These are phyloP conservation scores for Yamadazyma songkhlaensis DNA, from an alignment of 1,139 yeast species.

Conservation along the genomic window DNA sequence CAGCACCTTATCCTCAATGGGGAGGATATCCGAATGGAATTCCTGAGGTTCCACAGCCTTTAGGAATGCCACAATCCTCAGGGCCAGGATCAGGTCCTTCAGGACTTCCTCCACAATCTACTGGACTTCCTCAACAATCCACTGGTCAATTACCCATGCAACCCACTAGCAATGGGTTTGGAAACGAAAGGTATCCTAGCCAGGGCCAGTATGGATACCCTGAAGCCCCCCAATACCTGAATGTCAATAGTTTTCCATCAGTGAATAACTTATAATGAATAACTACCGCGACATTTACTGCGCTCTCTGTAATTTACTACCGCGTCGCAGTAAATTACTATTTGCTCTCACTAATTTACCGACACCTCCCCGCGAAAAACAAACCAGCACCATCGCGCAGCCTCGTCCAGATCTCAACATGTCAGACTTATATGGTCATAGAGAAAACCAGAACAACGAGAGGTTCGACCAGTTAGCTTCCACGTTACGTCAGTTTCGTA, in stretches of 20 bases:
- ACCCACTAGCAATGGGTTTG: constrained; percentile 17
- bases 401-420: no score
- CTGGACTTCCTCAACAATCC: no score
- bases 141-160: constrained; percentile 8
- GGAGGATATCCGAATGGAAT: no score
- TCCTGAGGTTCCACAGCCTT: no score
- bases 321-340: no score
- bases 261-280: constrained; percentile 12
- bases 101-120: no score
- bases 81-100: no score
- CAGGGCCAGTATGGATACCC: not conserved
- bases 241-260: constrained; percentile 29
- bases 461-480: constrained; percentile 45
- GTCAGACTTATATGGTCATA: constrained; percentile 40
- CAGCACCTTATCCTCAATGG: constrained; percentile 6
- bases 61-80: no score
- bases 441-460: constrained; percentile 46
- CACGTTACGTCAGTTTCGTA: constrained; percentile 44
- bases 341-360: no score
- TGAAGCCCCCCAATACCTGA: constrained; percentile 23
- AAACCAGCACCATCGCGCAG: no score
- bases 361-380: no score
- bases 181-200: constrained; percentile 10
- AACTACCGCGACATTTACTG: not conserved
- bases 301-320: not conserved